Evolutionary conservation across 495 filamentous ascomycete species (phyloP), one percentile per base, ranked within the genome.

Genomic region (Jackrogersella minutella): DNA sequence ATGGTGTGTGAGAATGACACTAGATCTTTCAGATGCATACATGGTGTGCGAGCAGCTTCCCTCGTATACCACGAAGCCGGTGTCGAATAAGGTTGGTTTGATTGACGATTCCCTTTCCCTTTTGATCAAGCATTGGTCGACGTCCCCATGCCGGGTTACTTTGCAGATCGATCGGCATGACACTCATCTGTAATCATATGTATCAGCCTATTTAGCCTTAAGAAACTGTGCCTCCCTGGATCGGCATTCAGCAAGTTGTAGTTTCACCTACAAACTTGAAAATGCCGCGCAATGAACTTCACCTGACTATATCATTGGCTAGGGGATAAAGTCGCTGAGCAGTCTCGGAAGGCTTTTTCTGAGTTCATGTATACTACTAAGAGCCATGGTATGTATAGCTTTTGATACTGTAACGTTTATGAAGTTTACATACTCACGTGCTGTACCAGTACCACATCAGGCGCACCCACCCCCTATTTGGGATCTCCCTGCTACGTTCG

Each of bases 131-230:
- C 6, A 19, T 3, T 28, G 6, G n/a, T 56, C 33, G 19, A 16
- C 52, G 31, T 40, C 34, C 33, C 17, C 36, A 55, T n/a, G 11
- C 16, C 7, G 31, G 44, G 44, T 30, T 30, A 11, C 26, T n/a
- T 36, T 28, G 34, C 51, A 49, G 30, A 24, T 58, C 21, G 41
- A 49, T 36, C 16, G 43, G 36, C 55, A 58, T 34, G 24, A 22
- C n/a, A 46, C 28, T 47, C 9, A 31, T 46, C 54, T 57, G 40
- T 49, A 13, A 28, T 44, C 24, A 28, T 17, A 39, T 30, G 13
- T 34, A 22, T 30, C 39, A 11, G 24, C 31, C 30, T 31, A 66
- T 66, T 59, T 66, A 59, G 55, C 62, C 55, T 59, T 26, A 43
- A 66, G 60, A 37, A 51, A 54, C 28, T 21, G 13, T 28, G 14